These are phyloP conservation scores for Venturia carpophila DNA, from an alignment of 2,329 filamentous ascomycete genomes.

Conservation along the genomic window DNA sequence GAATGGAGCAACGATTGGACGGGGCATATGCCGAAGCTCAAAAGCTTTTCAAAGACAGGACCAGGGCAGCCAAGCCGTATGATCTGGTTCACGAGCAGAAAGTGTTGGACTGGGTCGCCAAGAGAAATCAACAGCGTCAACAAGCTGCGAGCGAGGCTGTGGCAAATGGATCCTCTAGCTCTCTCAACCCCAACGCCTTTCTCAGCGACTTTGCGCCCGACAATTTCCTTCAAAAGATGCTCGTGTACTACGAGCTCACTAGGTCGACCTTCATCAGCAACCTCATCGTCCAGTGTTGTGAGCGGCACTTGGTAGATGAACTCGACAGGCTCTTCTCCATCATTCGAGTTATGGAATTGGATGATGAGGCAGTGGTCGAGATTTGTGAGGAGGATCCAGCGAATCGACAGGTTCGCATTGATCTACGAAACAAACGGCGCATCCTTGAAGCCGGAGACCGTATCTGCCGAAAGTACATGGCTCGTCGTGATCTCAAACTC, in stretches of 20 bases:
- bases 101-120: constrained; percentile 15
- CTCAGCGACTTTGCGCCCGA: constrained; percentile 17
- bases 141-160: constrained; percentile 5
- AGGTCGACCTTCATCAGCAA: constrained; percentile 17
- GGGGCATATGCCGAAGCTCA: constrained; percentile 15
- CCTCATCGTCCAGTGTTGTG: constrained; percentile 19
- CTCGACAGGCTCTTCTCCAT: constrained; percentile 17
- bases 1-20: constrained; percentile 16
- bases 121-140: constrained; percentile 6
- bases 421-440: constrained; percentile 15
- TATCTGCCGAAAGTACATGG: constrained; percentile 17
- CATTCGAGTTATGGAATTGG: constrained; percentile 13
- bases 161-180: constrained; percentile 1
- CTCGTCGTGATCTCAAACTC: constrained; percentile 14
- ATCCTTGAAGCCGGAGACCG: constrained; percentile 17
- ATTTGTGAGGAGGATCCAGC: constrained; percentile 13
- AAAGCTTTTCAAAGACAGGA: constrained; percentile 17
- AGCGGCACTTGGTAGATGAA: constrained; percentile 19
- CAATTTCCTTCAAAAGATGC: constrained; percentile 18
- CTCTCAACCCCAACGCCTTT: constrained; percentile 11
- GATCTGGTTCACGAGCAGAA: constrained; percentile 15
- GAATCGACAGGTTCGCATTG: constrained; percentile 10
- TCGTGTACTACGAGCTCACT: constrained; percentile 19
- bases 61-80: constrained; percentile 17
- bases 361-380: constrained; percentile 16